These are phyloP conservation scores for Exophiala alcalophila DNA, from an alignment of 2,329 filamentous ascomycete genomes.

Conservation along the genomic window DNA sequence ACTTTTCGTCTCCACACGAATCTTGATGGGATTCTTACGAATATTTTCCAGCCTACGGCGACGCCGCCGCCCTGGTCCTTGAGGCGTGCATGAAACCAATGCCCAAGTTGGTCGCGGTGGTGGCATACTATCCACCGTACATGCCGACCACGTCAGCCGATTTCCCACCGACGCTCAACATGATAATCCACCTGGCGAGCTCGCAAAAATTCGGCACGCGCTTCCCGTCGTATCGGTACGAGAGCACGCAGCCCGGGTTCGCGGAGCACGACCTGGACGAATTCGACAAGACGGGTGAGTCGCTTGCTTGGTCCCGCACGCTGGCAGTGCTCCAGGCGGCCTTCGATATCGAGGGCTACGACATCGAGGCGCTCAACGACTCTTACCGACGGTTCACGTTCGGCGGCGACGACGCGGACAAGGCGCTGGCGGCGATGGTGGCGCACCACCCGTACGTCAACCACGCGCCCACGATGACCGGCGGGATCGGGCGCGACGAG, in stretches of 20 bases:
- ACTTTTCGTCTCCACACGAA: not conserved
- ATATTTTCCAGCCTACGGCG: conserved; percentile 57
- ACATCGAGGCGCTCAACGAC: conserved; percentile 42
- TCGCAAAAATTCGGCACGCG: conserved; percentile 35
- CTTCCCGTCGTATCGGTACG: conserved; percentile 51
- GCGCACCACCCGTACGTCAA: conserved; percentile 34
- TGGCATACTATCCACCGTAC: conserved; percentile 62
- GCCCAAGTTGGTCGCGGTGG: conserved; percentile 56
- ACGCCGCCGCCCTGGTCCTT: conserved; percentile 59
- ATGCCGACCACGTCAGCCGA: conserved; percentile 50
- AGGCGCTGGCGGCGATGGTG: conserved; percentile 34
- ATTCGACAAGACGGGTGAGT: conserved; percentile 61
- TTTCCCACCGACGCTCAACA: conserved; percentile 41
- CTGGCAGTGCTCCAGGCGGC: conserved; percentile 59
- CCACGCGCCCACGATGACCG: conserved; percentile 41
- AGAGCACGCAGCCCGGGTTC: conserved; percentile 60
- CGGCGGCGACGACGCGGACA: conserved; percentile 35
- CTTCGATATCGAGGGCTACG: conserved; percentile 46
- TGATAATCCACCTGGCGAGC: conserved; percentile 59
- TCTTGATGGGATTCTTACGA: too few relatives aligned
- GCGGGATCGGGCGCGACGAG: conserved; percentile 42
- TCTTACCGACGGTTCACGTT: conserved; percentile 35
- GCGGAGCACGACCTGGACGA: conserved; percentile 68
- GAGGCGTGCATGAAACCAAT: conserved; percentile 57
- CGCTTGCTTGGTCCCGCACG: conserved; percentile 67